Conservation (phyloP, 176 grass and related monocot species). For the Chloris gayana region DNA sequence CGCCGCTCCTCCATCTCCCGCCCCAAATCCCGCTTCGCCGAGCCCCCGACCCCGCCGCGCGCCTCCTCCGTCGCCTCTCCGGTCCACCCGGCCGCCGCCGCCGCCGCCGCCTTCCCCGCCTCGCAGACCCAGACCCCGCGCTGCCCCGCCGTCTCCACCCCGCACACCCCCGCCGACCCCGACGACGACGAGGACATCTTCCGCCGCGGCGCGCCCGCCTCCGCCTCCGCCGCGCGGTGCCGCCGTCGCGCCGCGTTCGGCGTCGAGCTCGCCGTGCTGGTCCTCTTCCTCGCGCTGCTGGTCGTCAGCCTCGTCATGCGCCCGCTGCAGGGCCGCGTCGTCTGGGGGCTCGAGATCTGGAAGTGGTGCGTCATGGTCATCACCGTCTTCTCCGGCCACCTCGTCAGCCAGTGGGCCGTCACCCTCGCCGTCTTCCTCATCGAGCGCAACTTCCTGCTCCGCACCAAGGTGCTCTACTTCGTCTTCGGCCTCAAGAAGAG, state of each 20-base stretch:
- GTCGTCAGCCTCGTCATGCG: conserved; percentile 63
- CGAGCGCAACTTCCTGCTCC: conserved; percentile 92
- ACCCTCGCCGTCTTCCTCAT: conserved; percentile 68
- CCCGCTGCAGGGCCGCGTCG: conserved; percentile 33
- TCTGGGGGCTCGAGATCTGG: conserved; percentile 88
- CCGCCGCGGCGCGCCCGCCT: conserved; percentile 26
- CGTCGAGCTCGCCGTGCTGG: conserved; percentile 56
- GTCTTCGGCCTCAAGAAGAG: conserved; percentile 84
- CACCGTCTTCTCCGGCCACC: conserved; percentile 73
- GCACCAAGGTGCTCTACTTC: conserved; percentile 95
- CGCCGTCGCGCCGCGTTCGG: conserved; percentile 48
- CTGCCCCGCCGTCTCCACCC: conserved; percentile 41
- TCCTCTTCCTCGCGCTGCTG: conserved; percentile 70
- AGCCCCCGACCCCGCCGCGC: conserved; percentile 39
- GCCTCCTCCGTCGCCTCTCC: conserved; percentile 14
- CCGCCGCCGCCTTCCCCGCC: background rate
- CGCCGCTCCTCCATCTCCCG: conserved; percentile 63
- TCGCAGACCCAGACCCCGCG: background rate
- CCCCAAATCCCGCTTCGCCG: conserved; percentile 78
- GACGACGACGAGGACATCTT: conserved; percentile 82
- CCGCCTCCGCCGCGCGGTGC: conserved; percentile 19
- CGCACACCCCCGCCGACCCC: conserved; percentile 55
- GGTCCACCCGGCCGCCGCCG: background rate
- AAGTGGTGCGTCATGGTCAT: conserved; percentile 92
- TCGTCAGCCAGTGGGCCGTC: conserved; percentile 74